These are phyloP conservation scores for Porcisia hertigi DNA, from an alignment of 208 protist species.

Conservation along the genomic window DNA sequence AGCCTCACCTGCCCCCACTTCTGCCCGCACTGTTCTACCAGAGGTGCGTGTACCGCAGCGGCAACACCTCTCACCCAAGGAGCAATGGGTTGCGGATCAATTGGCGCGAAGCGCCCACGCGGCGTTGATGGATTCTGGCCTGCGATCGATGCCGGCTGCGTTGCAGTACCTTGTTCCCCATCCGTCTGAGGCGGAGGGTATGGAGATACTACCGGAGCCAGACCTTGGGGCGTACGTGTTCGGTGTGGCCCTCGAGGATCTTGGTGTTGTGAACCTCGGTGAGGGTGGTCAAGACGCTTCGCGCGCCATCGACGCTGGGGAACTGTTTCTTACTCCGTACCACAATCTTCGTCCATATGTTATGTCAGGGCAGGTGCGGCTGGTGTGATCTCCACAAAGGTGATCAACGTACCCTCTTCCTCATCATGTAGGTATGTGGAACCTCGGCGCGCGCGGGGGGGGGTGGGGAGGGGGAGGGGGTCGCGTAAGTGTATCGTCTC, in stretches of 20 bases:
- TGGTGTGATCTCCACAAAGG: slow-evolving; percentile 36
- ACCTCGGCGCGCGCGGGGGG: background rate
- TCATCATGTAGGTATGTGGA: background rate
- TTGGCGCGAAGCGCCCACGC: slow-evolving; percentile 48
- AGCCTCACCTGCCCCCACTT: background rate
- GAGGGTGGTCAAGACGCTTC: slow-evolving; percentile 69
- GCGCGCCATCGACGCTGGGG: slow-evolving; percentile 69
- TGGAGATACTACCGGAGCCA: slow-evolving; percentile 77
- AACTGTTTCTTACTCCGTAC: slow-evolving; percentile 87
- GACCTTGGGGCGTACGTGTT: slow-evolving; percentile 81
- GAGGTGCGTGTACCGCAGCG: slow-evolving; percentile 53
- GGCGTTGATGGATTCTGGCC: slow-evolving; percentile 51
- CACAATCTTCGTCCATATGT: slow-evolving; percentile 71
- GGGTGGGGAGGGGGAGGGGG: background rate
- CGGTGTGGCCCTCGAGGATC: slow-evolving; percentile 72
- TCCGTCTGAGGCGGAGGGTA: slow-evolving; percentile 65
- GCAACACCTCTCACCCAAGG: slow-evolving; percentile 56
- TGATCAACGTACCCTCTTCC: background rate
- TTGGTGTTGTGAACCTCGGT: slow-evolving; percentile 75
- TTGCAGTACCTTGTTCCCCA: slow-evolving; percentile 74
- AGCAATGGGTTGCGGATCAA: slow-evolving; percentile 71
- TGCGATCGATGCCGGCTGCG: slow-evolving; percentile 54
- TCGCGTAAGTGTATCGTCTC: background rate
- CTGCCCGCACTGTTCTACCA: slow-evolving; percentile 16
- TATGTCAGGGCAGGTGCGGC: slow-evolving; percentile 62